These are phyloP conservation scores for Ampelomyces quisqualis DNA, from an alignment of 2,329 filamentous ascomycete species.

Conservation along the genomic window DNA sequence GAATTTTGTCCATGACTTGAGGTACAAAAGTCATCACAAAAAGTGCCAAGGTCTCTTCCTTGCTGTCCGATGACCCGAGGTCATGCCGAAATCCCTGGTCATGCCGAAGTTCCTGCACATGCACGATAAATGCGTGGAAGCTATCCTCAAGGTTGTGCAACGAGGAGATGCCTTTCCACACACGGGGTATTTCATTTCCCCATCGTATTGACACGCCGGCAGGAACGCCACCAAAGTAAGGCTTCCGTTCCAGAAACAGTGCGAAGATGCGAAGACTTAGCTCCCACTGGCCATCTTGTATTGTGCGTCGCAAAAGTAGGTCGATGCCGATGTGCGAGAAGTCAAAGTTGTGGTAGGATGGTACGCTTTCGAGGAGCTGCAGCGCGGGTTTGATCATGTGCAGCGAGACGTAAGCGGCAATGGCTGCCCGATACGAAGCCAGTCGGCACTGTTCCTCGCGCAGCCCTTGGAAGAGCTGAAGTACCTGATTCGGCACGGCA, in stretches of 20 bases:
- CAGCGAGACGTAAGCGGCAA: slow-evolving; percentile 49
- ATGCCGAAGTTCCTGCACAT: slow-evolving; percentile 9
- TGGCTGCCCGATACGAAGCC: slow-evolving; percentile 49
- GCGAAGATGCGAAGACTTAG: slow-evolving; percentile 33
- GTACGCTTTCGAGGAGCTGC: slow-evolving; percentile 47
- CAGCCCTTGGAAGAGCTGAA: slow-evolving; percentile 51
- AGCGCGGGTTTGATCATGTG: slow-evolving; percentile 43
- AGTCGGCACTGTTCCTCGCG: slow-evolving; percentile 39
- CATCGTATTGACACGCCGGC: slow-evolving; percentile 4
- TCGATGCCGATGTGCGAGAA: slow-evolving; percentile 29
- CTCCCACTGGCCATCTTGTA: slow-evolving; percentile 41
- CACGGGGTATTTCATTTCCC: slow-evolving; percentile 15
- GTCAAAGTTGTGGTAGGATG: slow-evolving; percentile 2
- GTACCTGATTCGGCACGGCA: slow-evolving; percentile 47
- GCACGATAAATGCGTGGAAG: slow-evolving; percentile 27
- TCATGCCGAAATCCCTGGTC: slow-evolving; percentile 28
- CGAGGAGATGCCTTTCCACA: slow-evolving; percentile 28
- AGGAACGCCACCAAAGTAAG: not conserved
- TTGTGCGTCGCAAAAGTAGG: slow-evolving; percentile 30
- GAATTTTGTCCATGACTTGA: slow-evolving; percentile 28
- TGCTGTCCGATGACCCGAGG: slow-evolving; percentile 17
- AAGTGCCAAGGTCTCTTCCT: slow-evolving; percentile 13
- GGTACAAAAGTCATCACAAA: slow-evolving; percentile 34
- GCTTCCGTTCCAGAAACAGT: slow-evolving; percentile 14
- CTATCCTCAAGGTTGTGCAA: slow-evolving; percentile 30